Evolutionary conservation across 139 green algal species (phyloP).

Genomic region (Pleodorina starrii): DNA sequence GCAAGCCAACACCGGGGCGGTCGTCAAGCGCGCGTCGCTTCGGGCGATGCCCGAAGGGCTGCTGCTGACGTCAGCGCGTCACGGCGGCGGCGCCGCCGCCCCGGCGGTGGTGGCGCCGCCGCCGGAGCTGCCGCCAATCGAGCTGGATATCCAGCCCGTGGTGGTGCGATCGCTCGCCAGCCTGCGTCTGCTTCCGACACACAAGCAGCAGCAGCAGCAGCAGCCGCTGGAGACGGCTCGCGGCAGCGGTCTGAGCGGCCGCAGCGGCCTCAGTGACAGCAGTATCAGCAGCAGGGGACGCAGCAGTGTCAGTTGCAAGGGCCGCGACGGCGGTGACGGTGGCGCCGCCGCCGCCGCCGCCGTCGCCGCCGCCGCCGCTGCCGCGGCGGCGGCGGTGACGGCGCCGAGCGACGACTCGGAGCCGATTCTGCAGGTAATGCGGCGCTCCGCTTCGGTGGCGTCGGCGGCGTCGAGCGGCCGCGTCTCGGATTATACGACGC

Average conservation of each 20-base stretch:
- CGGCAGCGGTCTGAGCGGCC: too few relatives aligned
- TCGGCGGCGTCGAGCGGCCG: not conserved
- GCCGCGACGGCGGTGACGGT: not conserved
- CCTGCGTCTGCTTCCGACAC: not conserved
- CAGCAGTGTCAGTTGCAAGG: not conserved
- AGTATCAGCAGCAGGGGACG: too few relatives aligned
- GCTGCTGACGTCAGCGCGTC: not conserved
- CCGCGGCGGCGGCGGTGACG: not conserved
- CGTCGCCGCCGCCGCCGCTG: not conserved
- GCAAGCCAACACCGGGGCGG: not conserved
- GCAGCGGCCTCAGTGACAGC: too few relatives aligned
- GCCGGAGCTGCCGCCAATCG: not conserved
- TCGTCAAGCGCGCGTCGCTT: conserved; percentile 11
- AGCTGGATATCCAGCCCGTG: not conserved
- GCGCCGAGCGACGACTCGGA: not conserved
- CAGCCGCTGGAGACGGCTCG: too few relatives aligned
- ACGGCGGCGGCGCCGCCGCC: not conserved
- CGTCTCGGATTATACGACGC: not conserved
- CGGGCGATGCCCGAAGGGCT: not conserved
- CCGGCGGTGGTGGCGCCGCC: not conserved
- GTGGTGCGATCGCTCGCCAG: not conserved
- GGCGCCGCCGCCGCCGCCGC: too few relatives aligned
- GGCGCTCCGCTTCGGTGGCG: not conserved
- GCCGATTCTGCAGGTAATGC: not conserved
- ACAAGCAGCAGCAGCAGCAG: too few relatives aligned